phyloP scores from a whole-genome alignment of 495 filamentous ascomycete genomes.

The Penicillium daleae region DNA sequence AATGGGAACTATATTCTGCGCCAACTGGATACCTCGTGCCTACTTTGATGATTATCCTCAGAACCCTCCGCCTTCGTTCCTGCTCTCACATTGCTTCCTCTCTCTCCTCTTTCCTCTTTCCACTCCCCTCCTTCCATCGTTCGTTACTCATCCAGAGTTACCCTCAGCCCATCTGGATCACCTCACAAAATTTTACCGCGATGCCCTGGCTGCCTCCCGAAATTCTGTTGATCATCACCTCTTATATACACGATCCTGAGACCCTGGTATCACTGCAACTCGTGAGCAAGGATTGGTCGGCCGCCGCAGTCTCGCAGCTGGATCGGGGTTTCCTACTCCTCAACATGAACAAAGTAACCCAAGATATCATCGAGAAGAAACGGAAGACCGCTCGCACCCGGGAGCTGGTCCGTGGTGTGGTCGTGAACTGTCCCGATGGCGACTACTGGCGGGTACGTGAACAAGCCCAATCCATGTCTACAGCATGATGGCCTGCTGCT shows the following conservation, averaged over 20 bases:
- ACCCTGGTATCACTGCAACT: not conserved
- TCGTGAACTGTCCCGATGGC: not conserved
- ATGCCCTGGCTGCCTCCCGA: not conserved
- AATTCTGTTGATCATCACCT: not conserved
- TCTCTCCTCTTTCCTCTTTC: no score
- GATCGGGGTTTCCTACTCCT: not conserved
- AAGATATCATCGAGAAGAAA: not conserved
- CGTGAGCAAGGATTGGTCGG: not conserved
- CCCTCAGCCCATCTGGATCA: not conserved
- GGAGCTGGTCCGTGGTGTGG: not conserved
- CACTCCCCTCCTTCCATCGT: not conserved
- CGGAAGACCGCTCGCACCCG: not conserved
- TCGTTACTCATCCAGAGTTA: not conserved
- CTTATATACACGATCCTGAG: not conserved
- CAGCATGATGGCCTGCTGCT: not conserved
- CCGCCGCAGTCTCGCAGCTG: not conserved
- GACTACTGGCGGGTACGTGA: constrained; percentile 7
- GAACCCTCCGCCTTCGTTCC: no score
- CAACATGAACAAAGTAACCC: not conserved
- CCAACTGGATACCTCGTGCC: no score
- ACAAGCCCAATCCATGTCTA: not conserved
- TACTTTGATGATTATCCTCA: no score
- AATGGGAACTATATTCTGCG: no score
- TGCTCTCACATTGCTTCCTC: no score
- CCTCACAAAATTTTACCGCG: not conserved